These are phyloP conservation scores for Trapa incisa DNA, from an alignment of 345 rosid genomes.

Conservation along the genomic window DNA sequence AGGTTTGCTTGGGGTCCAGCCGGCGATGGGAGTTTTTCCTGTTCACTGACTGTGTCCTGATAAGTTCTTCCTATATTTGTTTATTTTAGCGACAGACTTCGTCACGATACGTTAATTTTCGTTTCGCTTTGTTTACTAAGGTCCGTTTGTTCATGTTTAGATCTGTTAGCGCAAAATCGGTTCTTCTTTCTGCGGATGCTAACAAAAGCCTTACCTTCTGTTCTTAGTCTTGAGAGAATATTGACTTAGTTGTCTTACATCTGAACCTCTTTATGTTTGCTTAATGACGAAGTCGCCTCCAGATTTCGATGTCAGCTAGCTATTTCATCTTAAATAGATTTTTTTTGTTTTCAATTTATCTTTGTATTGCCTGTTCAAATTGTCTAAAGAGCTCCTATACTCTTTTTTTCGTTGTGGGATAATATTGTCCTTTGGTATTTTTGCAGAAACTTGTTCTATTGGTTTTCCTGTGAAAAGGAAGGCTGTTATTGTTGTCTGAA, in stretches of 20 bases:
- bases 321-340: too few species aligned
- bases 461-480: slow-evolving; percentile 5
- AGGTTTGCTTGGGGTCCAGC: neutral
- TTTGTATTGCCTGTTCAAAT: too few species aligned
- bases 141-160: neutral
- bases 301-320: too few species aligned
- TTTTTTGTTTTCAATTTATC: too few species aligned
- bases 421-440: neutral
- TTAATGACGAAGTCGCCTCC: too few species aligned
- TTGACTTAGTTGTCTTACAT: too few species aligned
- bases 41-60: too few species aligned
- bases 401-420: neutral
- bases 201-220: too few species aligned
- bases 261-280: too few species aligned
- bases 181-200: too few species aligned
- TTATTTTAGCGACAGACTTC: neutral
- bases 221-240: too few species aligned
- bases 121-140: neutral
- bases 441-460: slow-evolving; percentile 9
- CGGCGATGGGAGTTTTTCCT: neutral
- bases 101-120: neutral
- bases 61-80: too few species aligned
- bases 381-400: neutral
- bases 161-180: neutral
- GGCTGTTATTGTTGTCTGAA: slow-evolving; percentile 10